Percentiles rank a stretch among this genome's conserved stretches.
Conservation (phyloP, 2,329 filamentous ascomycete genomes). For the Graphiopsis chlorocephala region DNA sequence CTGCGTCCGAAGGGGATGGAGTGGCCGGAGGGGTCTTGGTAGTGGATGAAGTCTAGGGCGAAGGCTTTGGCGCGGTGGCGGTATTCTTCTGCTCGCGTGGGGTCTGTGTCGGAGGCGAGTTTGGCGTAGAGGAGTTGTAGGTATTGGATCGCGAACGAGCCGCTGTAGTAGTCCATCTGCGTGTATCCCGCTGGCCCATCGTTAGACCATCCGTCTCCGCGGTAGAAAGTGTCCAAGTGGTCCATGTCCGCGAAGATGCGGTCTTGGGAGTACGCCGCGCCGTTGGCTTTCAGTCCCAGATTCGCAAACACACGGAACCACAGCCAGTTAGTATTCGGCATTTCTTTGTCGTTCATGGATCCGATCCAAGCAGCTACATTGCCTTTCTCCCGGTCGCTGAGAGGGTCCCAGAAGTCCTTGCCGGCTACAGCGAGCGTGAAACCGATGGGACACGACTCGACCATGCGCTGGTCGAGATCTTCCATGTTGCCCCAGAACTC, state of each 20-base stretch:
- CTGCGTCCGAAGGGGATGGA: slow-evolving; percentile 75
- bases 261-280: slow-evolving; percentile 66
- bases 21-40: slow-evolving; percentile 69
- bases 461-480: slow-evolving; percentile 79
- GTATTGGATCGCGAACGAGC: slow-evolving; percentile 78
- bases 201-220: slow-evolving; percentile 76
- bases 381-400: slow-evolving; percentile 59
- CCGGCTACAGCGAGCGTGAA: slow-evolving; percentile 69
- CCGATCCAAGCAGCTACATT: slow-evolving; percentile 72
- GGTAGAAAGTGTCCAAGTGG: slow-evolving; percentile 76
- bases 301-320: slow-evolving; percentile 87
- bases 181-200: slow-evolving; percentile 76
- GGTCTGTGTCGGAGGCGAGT: slow-evolving; percentile 64
- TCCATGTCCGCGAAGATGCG: slow-evolving; percentile 72
- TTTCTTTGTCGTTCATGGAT: slow-evolving; percentile 75
- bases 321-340: slow-evolving; percentile 66
- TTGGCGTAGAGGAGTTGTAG: slow-evolving; percentile 75
- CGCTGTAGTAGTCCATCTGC: slow-evolving; percentile 84
- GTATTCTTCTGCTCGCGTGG: slow-evolving; percentile 65
- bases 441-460: slow-evolving; percentile 78
- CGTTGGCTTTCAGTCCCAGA: slow-evolving; percentile 71
- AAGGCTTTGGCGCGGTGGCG: slow-evolving; percentile 63
- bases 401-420: slow-evolving; percentile 62
- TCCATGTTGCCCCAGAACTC: slow-evolving; percentile 77
- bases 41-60: slow-evolving; percentile 70